phyloP scores from a whole-genome alignment of 352 stramenopile genomes.

The Phytophthora meadii region DNA sequence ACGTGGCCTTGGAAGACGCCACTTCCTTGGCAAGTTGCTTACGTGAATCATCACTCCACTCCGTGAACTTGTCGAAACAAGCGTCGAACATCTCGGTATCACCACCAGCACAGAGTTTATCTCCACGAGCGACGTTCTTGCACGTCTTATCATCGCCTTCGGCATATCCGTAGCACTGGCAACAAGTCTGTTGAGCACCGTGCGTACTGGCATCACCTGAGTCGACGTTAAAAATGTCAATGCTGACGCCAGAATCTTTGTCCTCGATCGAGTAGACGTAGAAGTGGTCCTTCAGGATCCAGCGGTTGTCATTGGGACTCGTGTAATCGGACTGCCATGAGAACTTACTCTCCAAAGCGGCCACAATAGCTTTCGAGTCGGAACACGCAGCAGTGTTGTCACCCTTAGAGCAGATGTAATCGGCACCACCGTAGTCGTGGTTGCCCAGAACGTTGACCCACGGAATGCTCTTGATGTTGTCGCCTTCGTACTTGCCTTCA shows the following conservation, averaged over 20 bases:
- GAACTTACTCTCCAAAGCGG: constrained; percentile 49
- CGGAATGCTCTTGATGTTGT: constrained; percentile 53
- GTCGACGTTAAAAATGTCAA: constrained; percentile 71
- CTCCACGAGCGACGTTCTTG: constrained; percentile 50
- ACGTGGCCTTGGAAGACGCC: constrained; percentile 55
- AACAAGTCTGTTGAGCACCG: constrained; percentile 58
- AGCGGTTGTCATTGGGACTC: constrained; percentile 61
- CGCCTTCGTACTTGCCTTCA: constrained; percentile 59
- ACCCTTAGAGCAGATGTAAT: constrained; percentile 59
- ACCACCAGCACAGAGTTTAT: constrained; percentile 51
- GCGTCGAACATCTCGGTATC: constrained; percentile 49
- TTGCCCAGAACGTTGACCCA: constrained; percentile 79
- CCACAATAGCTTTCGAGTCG: constrained; percentile 30
- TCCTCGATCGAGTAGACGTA: constrained; percentile 61
- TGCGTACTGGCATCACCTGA: constrained; percentile 63
- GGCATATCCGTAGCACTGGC: constrained; percentile 67
- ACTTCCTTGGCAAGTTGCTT: constrained; percentile 48
- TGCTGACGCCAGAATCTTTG: constrained; percentile 43
- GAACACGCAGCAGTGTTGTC: constrained; percentile 38
- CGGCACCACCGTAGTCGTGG: constrained; percentile 71
- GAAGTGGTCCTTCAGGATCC: constrained; percentile 64
- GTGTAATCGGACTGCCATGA: constrained; percentile 63
- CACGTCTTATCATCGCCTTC: constrained; percentile 45
- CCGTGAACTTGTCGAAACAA: constrained; percentile 48
- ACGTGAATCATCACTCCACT: constrained; percentile 60